Evolutionary conservation across 2,329 filamentous ascomycete species (phyloP).

Genomic region (Passalora sequoiae): DNA sequence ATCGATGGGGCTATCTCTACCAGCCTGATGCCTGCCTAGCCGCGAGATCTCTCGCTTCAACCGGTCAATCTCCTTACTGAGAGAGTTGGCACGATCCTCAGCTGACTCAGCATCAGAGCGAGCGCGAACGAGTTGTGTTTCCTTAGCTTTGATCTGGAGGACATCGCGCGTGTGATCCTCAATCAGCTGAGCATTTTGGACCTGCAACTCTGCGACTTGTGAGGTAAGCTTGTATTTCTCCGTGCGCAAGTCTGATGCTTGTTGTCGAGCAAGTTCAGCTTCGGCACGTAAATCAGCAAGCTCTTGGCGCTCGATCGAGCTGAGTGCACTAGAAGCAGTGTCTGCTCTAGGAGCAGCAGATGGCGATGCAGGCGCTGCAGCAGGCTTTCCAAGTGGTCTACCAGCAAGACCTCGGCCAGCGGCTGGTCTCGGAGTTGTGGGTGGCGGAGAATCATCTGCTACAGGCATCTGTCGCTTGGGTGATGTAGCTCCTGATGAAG

Average conservation of each 20-base stretch:
- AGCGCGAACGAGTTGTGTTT: slow-evolving; percentile 90
- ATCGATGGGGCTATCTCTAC: slow-evolving; percentile 26
- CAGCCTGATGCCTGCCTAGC: slow-evolving; percentile 49
- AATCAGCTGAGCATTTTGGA: slow-evolving; percentile 92
- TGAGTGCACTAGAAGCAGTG: slow-evolving; percentile 56
- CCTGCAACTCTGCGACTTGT: slow-evolving; percentile 89
- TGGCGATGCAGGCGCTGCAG: slow-evolving; percentile 41
- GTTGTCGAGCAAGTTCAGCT: slow-evolving; percentile 69
- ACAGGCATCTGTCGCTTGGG: slow-evolving; percentile 30
- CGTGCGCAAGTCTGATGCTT: slow-evolving; percentile 73
- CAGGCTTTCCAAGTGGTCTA: slow-evolving; percentile 75
- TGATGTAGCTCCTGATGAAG: slow-evolving; percentile 24
- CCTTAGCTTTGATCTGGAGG: slow-evolving; percentile 94
- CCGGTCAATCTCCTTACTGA: slow-evolving; percentile 83
- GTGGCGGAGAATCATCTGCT: slow-evolving; percentile 26
- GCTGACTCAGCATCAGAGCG: slow-evolving; percentile 84
- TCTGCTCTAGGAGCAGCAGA: slow-evolving; percentile 45
- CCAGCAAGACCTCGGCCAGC: slow-evolving; percentile 70
- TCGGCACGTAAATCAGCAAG: slow-evolving; percentile 80
- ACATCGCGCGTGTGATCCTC: slow-evolving; percentile 96
- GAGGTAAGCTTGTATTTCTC: slow-evolving; percentile 77
- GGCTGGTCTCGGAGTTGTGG: slow-evolving; percentile 37
- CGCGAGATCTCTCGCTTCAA: slow-evolving; percentile 76
- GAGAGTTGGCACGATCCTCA: slow-evolving; percentile 76
- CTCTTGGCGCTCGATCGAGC: slow-evolving; percentile 81